phyloP scores from a whole-genome alignment of 192 early-diverging fungal species.

The Tieghemiomyces parasiticus region DNA sequence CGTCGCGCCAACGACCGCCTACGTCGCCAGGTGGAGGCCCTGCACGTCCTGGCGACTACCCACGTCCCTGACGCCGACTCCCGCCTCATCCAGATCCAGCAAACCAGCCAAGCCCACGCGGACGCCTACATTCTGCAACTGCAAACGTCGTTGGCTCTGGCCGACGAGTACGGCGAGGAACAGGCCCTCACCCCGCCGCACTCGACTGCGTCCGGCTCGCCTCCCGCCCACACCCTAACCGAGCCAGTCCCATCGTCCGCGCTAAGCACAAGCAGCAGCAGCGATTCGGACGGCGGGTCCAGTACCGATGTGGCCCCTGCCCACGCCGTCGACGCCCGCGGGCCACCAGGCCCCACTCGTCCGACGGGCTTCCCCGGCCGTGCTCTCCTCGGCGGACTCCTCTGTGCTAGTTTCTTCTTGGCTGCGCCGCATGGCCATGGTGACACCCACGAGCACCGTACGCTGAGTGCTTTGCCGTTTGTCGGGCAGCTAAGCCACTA shows the following conservation, averaged over 20 bases:
- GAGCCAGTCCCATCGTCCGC: no score
- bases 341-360: background rate
- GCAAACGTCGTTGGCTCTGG: background rate
- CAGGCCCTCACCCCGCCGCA: background rate
- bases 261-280: background rate
- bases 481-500: background rate
- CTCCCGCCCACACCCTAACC: background rate
- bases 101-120: background rate
- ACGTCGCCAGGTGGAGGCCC: slow-evolving; percentile 16
- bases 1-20: slow-evolving; percentile 23
- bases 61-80: background rate
- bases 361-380: background rate
- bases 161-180: background rate
- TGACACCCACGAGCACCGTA: slow-evolving; percentile 1
- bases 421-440: background rate
- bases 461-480: slow-evolving; percentile 2
- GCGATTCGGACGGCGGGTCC: background rate
- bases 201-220: background rate
- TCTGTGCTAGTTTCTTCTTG: slow-evolving; percentile 2
- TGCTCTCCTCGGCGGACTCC: background rate
- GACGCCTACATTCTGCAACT: background rate
- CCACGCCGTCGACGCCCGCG: no score
- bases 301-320: background rate
- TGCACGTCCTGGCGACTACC: background rate
- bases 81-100: background rate